These are phyloP conservation scores for Puccinia hordei DNA, from an alignment of 1,284 basidiomycete species.

Conservation along the genomic window DNA sequence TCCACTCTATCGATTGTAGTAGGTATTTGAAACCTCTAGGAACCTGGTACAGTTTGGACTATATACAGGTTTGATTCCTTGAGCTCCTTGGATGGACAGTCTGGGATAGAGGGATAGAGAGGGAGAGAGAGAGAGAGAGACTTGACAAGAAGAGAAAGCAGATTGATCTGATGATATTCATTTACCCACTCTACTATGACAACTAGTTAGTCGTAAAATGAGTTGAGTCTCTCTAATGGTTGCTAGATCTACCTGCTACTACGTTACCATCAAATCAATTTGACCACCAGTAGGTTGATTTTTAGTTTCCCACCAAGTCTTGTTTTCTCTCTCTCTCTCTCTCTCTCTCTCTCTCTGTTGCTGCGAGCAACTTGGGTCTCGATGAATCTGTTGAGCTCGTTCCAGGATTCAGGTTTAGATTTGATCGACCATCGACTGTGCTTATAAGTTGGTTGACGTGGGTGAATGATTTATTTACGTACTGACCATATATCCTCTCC, in stretches of 20 bases:
- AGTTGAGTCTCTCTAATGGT: no score
- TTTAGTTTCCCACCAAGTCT: not conserved
- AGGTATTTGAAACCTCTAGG: not conserved
- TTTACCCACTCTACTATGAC: no score
- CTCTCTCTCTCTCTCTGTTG: not conserved
- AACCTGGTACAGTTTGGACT: not conserved
- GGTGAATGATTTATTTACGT: not conserved
- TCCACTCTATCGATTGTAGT: not conserved
- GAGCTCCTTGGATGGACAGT: not conserved
- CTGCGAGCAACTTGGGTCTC: not conserved
- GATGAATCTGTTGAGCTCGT: not conserved
- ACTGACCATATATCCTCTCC: no score
- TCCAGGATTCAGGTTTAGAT: not conserved
- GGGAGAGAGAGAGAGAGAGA: no score
- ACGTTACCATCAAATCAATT: no score
- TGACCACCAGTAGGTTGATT: not conserved
- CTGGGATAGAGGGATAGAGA: no score
- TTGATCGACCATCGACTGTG: slow-evolving; percentile 1
- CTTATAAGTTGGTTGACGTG: no score
- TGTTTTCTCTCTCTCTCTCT: not conserved
- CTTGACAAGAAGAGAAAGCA: not conserved
- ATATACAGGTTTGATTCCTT: not conserved
- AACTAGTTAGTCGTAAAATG: no score
- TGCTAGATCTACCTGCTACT: no score
- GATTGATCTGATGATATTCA: no score